These are phyloP conservation scores for Epichloe hybrida DNA, from an alignment of 2,329 filamentous ascomycete species.

Conservation along the genomic window DNA sequence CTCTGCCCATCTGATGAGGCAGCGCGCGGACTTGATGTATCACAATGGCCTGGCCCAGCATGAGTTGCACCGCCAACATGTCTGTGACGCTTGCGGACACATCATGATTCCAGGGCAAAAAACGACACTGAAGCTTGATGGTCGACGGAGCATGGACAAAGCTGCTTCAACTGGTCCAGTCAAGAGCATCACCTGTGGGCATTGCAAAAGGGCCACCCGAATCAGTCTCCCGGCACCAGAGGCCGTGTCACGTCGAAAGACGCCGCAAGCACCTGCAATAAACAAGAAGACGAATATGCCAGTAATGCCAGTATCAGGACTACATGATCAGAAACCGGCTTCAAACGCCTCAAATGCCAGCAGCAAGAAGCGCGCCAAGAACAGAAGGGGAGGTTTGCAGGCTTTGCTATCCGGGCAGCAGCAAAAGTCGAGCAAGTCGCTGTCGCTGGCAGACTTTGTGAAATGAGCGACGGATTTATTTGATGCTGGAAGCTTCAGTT, in stretches of 20 bases:
- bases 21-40: constrained; percentile 35
- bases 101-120: constrained; percentile 42
- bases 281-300: constrained; percentile 5
- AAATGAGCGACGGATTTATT: not conserved
- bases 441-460: constrained; percentile 44
- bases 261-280: constrained; percentile 6
- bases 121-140: constrained; percentile 26
- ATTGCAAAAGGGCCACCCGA: constrained; percentile 30
- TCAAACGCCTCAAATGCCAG: constrained; percentile 31
- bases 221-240: constrained; percentile 27
- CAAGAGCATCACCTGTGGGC: constrained; percentile 26
- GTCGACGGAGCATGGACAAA: constrained; percentile 2
- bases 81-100: constrained; percentile 47
- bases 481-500: not conserved
- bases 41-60: constrained; percentile 29
- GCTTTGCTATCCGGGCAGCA: constrained; percentile 44
- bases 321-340: constrained; percentile 17
- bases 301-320: not conserved
- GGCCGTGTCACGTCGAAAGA: constrained; percentile 13
- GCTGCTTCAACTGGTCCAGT: constrained; percentile 5
- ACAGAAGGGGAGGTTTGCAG: constrained; percentile 51
- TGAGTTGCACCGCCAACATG: constrained; percentile 38
- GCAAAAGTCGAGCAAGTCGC: constrained; percentile 26
- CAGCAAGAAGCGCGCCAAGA: constrained; percentile 54
- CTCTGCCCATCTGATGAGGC: constrained; percentile 46